Conservation (phyloP, 495 filamentous ascomycete species). For the Penicillium atrosanguineum region DNA sequence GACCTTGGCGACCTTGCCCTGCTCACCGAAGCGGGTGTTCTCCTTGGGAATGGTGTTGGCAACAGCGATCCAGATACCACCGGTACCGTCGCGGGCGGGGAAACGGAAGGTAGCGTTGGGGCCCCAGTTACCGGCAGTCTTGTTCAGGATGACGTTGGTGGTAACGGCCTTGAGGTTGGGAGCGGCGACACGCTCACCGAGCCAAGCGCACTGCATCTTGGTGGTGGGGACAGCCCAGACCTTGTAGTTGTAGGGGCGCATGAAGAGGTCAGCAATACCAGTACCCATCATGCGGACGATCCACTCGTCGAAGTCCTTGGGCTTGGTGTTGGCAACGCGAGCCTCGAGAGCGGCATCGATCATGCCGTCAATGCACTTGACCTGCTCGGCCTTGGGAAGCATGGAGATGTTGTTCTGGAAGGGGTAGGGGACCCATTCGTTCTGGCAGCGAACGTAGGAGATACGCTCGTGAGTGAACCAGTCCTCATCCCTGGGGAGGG, state of each 20-base stretch:
- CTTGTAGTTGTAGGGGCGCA: constrained; percentile 99
- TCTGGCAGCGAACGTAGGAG: constrained; percentile 97
- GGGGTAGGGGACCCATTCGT: constrained; percentile 94
- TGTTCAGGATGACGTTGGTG: constrained; percentile 92
- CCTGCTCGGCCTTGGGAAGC: constrained; percentile 95
- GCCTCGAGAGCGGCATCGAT: constrained; percentile 90
- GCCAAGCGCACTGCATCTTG: constrained; percentile 99
- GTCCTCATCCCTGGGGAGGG: constrained; percentile 86
- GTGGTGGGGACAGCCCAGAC: constrained; percentile 99
- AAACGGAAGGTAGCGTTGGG: constrained; percentile 99
- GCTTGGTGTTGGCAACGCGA: constrained; percentile 84
- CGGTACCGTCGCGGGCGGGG: constrained; percentile 91
- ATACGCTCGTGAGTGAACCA: constrained; percentile 98
- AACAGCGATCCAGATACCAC: constrained; percentile 98
- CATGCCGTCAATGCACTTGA: constrained; percentile 92
- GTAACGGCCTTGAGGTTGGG: constrained; percentile 95
- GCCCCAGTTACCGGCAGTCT: constrained; percentile 96
- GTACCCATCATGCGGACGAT: constrained; percentile 88
- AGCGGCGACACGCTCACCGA: constrained; percentile 96
- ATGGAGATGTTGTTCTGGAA: constrained; percentile 99
- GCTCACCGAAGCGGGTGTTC: constrained; percentile 84
- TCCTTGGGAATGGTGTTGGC: constrained; percentile 89
- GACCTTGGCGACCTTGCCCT: constrained; percentile 80
- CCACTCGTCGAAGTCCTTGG: constrained; percentile 97
- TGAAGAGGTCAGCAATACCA: constrained; percentile 94